These are phyloP conservation scores for Paecilomyces fulvus DNA, from an alignment of 2,329 filamentous ascomycete species.

Conservation along the genomic window DNA sequence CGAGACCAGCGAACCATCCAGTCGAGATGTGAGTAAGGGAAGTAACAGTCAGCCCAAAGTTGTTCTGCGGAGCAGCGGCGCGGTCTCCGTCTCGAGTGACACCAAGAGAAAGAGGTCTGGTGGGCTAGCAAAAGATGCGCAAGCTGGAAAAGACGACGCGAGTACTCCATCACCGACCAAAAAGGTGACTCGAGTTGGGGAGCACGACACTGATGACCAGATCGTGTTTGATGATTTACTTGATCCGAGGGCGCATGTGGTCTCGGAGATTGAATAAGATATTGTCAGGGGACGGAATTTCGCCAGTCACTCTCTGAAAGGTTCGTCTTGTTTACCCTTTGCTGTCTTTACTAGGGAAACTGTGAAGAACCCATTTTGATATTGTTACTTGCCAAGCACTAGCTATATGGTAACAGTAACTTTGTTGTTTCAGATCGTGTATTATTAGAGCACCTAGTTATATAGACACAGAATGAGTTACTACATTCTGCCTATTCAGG, in stretches of 20 bases:
- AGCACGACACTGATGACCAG: slow-evolving; percentile 8
- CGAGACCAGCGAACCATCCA: slow-evolving; percentile 10
- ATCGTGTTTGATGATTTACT: slow-evolving; percentile 12
- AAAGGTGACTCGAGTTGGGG: slow-evolving; percentile 11
- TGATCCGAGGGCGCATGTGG: slow-evolving; percentile 6
- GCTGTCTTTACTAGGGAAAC: not conserved
- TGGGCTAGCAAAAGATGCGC: slow-evolving; percentile 9
- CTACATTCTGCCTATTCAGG: not conserved
- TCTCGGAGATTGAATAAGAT: not conserved
- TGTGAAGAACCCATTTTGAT: not conserved
- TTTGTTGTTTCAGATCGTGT: not conserved
- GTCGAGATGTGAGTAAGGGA: slow-evolving; percentile 12
- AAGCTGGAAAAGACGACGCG: slow-evolving; percentile 11
- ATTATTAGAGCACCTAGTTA: not conserved
- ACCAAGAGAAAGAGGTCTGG: slow-evolving; percentile 17
- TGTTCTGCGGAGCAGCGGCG: slow-evolving; percentile 11
- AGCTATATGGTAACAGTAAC: not conserved
- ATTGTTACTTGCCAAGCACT: not conserved
- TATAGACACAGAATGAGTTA: not conserved
- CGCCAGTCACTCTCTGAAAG: not conserved
- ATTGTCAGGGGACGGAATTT: not conserved
- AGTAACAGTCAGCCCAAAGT: slow-evolving; percentile 11
- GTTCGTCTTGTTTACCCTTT: not conserved
- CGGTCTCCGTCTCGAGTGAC: slow-evolving; percentile 13
- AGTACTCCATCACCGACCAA: slow-evolving; percentile 11